Conservation (phyloP, 257 asterid genomes). For the Misopates orontium region DNA sequence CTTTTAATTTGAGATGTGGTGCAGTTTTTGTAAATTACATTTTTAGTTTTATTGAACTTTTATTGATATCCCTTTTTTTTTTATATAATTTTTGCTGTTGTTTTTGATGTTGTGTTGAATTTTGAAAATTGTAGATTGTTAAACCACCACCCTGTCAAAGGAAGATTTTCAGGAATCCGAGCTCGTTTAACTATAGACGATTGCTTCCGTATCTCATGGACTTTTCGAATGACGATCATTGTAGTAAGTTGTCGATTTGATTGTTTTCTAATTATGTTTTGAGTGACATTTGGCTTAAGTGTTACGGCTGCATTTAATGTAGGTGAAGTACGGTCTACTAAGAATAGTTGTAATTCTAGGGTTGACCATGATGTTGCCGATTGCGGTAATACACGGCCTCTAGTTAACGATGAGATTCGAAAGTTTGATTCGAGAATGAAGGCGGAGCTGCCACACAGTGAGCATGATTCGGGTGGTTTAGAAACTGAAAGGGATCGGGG, state of each 20-base stretch:
- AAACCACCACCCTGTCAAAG: conserved; percentile 34
- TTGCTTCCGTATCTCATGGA: conserved; percentile 71
- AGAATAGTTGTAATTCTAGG: conserved; percentile 18
- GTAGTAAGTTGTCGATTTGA: conserved; percentile 38
- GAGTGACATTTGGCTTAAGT: neutral
- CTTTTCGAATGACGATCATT: conserved; percentile 37
- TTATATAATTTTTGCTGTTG: neutral
- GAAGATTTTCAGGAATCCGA: conserved; percentile 58
- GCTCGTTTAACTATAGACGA: conserved; percentile 71
- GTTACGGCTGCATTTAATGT: too few relatives aligned
- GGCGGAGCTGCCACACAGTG: conserved; percentile 13
- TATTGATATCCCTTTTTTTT: neutral
- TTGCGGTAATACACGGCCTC: conserved; percentile 21
- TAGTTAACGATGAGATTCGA: conserved; percentile 21
- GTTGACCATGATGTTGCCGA: conserved; percentile 14
- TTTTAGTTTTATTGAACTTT: neutral
- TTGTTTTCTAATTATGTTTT: neutral
- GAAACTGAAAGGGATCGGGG: conserved; percentile 21
- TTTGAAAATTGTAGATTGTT: conserved; percentile 35
- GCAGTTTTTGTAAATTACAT: neutral
- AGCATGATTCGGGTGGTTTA: conserved; percentile 24
- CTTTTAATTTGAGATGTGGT: too few relatives aligned
- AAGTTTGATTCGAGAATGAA: neutral
- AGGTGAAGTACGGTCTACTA: conserved; percentile 22
- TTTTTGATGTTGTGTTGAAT: neutral